Base-by-base conservation (phyloP, 768 basidiomycete genomes). In the Xanthoconium purpureum region DNA sequence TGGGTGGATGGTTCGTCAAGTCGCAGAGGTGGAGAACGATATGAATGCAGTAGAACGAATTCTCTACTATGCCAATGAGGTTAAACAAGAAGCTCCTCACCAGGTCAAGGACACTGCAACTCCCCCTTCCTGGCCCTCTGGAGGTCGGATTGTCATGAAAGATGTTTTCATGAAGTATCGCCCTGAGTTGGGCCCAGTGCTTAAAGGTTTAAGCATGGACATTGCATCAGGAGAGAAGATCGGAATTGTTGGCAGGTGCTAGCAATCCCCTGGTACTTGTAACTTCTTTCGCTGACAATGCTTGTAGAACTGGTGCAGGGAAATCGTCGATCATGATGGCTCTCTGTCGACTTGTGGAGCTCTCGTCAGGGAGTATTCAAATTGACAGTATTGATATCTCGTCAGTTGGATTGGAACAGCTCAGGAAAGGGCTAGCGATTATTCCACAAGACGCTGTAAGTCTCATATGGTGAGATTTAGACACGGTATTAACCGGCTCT, bases 1-100 rank as follows among this genome's bases (percentile, higher is more conserved):
- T 61, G 83, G 83, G 20, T 91, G 84, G 84, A 79, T 90, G 70
- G 82, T 89, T 40, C 83, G 88, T 10, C 89, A 91, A 71, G 79
- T 78, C 38, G 85, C 89, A 3, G 93, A 95, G 68, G 87, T 94
- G 12, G 93, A 96, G 71, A 96, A 97, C 70, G 82, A 94, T 71
- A 94, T 95, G 90, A 93, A 93, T 68, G 84, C 85, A n/a, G 88
- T 91, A 9, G 89, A 91, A 68, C 87, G 94, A 28, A 78, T 98
- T 17, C 74, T 92, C 4, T 82, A 93, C 67, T 97, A 97, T 64
- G 85, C 87, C 40, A 80, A 81, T 18, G 80, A 84, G 30, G 76
- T 97, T 17, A 91, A 94, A 67, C 88, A 94, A 68, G 93, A 95
- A 71, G 82, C 88, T 2, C 80, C 88, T 1, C 83, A 89, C 63